Evolutionary conservation across 768 basidiomycete species (phyloP).

Genomic region (Steccherinum ochraceum): DNA sequence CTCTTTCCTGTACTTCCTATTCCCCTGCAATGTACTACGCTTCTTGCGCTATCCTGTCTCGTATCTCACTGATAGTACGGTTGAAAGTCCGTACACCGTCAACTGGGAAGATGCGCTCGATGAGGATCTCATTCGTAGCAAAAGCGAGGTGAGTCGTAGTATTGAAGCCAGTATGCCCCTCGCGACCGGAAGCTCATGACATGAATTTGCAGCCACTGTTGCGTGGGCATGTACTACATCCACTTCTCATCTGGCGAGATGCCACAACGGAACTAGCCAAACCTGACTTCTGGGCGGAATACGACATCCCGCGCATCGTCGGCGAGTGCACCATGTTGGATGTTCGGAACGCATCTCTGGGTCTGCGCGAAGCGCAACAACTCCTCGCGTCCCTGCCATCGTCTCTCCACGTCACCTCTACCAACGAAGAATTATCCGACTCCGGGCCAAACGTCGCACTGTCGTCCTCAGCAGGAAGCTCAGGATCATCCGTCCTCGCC

Average conservation of each 20-base stretch:
- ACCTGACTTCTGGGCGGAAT: conserved; percentile 61
- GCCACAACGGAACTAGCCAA: conserved; percentile 56
- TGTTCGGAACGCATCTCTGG: conserved; percentile 49
- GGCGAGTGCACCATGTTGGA: conserved; percentile 69
- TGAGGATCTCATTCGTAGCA: conserved; percentile 60
- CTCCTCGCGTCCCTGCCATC: background rate
- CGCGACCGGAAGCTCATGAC: too few relatives aligned
- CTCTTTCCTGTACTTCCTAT: conserved; percentile 81
- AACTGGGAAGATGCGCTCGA: conserved; percentile 69
- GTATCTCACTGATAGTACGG: conserved; percentile 49
- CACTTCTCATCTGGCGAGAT: conserved; percentile 62
- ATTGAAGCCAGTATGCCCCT: too few relatives aligned
- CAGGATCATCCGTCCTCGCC: conserved; percentile 5
- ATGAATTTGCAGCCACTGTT: conserved; percentile 63
- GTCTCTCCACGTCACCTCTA: background rate
- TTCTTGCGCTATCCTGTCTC: conserved; percentile 66
- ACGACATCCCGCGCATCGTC: conserved; percentile 53
- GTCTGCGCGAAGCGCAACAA: conserved; percentile 28
- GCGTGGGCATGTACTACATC: conserved; percentile 68
- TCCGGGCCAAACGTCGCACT: background rate
- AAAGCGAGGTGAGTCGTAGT: conserved; percentile 64
- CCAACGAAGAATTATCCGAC: background rate
- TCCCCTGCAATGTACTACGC: conserved; percentile 80
- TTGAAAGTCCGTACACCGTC: conserved; percentile 56
- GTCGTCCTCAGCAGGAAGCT: conserved; percentile 10